Evolutionary conservation across 2,329 filamentous ascomycete genomes (phyloP), one percentile per base, ranked within the genome.

Genomic region (Phialocephala subalpina): DNA sequence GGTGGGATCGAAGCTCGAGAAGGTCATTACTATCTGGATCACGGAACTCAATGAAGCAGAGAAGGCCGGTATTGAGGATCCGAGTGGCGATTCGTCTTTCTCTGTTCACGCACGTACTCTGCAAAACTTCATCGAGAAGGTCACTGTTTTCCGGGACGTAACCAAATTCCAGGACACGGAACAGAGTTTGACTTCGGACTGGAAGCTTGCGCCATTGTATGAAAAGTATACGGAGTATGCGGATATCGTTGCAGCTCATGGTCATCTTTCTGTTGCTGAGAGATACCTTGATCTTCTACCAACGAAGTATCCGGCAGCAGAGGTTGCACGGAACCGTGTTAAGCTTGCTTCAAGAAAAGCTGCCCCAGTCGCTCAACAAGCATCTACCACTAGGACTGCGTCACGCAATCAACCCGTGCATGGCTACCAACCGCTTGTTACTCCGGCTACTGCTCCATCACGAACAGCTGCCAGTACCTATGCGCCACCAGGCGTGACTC

Each of bases 151-250:
- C 89, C 91, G 96, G 62, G 88, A 96, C 72, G 94, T 97, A 52
- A 94, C 94, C 68, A 94, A 95, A 75, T 99, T 97, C 82, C 83
- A 92, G 73, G 96, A 99, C 77, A 80, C 81, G 9, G 94, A 97
- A 75, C 87, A 87, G 69, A 81, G 82, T 56, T 87, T 92, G 72
- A 84, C 87, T 11, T 89, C 90, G 1, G 92, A 90, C 73, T 99
- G 95, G 95, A 97, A 97, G 81, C 88, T 99, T 66, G 86, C 89
- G 42, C 85, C 90, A 2, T 83, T 99, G 61, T 99, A 99, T 79
- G 90, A 94, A 77, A 97, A 97, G 80, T 99, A 99, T 77, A 90
- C 92, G 33, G 96, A 99, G 80, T 99, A 98, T 78, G 95, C 96
- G 16, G 95, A 99, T 77, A 94, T 99, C 71, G 89, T 97, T 64